A percentile compares a stretch with the other conserved stretches of the same genome.
These are phyloP conservation scores for Cladosporium colombiae DNA, from an alignment of 2,329 filamentous ascomycete genomes.

Conservation along the genomic window DNA sequence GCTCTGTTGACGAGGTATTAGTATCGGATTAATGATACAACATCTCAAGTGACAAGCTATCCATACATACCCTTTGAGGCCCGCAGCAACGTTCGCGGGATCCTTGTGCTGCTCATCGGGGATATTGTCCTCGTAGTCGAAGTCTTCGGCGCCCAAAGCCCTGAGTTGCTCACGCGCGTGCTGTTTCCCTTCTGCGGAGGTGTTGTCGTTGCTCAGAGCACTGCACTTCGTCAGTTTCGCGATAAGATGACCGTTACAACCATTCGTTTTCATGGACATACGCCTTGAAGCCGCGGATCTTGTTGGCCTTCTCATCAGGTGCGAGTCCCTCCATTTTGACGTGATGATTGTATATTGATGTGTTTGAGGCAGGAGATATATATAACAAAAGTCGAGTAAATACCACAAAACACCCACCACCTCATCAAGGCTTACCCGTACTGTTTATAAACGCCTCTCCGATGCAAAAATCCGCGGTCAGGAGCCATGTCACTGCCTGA, in stretches of 20 bases:
- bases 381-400: not conserved
- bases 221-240: not conserved
- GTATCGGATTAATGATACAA: not conserved
- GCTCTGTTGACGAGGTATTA: not conserved
- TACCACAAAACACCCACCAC: not conserved
- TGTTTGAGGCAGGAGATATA: not conserved
- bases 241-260: not conserved
- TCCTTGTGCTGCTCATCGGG: constrained; percentile 11
- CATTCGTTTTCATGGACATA: not conserved
- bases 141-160: constrained; percentile 2
- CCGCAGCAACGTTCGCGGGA: constrained; percentile 8
- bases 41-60: not conserved
- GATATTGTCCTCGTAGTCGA: constrained; percentile 16
- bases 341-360: not conserved
- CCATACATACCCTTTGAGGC: constrained; percentile 7
- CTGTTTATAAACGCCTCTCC: not conserved
- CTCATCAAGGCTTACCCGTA: not conserved
- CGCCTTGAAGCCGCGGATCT: constrained; percentile 16
- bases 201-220: constrained; percentile 15
- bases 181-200: constrained; percentile 9
- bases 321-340: constrained; percentile 6
- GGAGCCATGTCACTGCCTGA: not conserved
- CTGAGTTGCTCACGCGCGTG: constrained; percentile 16
- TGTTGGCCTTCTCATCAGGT: constrained; percentile 17
- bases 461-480: not conserved